These are phyloP conservation scores for Collariella sp. DNA, from an alignment of 495 filamentous ascomycete genomes.

Conservation along the genomic window DNA sequence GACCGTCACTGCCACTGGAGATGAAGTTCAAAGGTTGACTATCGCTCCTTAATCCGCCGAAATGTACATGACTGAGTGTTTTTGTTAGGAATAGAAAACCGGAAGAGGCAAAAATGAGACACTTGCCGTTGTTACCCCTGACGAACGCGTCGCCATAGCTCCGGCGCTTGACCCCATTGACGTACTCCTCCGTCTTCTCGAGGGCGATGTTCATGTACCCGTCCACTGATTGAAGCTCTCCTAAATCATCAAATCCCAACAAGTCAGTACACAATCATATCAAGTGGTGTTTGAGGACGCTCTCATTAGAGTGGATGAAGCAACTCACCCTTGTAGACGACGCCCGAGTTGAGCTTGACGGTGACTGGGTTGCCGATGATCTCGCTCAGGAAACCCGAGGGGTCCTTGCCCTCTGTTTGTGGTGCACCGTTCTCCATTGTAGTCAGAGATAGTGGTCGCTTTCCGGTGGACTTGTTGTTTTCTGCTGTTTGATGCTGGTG, in stretches of 20 bases:
- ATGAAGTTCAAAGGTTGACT: no score
- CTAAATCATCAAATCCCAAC: conserved; percentile 34
- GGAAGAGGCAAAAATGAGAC: not conserved
- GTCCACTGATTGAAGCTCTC: conserved; percentile 94
- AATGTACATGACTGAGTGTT: conserved; percentile 60
- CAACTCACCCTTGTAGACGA: conserved; percentile 80
- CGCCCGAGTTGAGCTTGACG: conserved; percentile 91
- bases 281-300: not conserved
- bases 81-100: not conserved
- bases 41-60: conserved; percentile 47
- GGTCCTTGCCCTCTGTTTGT: conserved; percentile 69
- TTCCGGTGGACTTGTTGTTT: not conserved
- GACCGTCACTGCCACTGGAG: no score
- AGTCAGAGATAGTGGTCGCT: not conserved
- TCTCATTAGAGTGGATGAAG: not conserved
- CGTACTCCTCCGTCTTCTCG: conserved; percentile 86
- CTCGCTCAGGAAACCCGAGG: conserved; percentile 80
- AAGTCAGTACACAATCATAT: not conserved
- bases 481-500: not conserved
- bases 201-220: conserved; percentile 99
- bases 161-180: conserved; percentile 69
- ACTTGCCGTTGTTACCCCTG: conserved; percentile 85
- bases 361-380: conserved; percentile 89
- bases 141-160: conserved; percentile 94
- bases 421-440: conserved; percentile 66